These are phyloP conservation scores for Calocera cornea DNA, from an alignment of 768 basidiomycete species.

Conservation along the genomic window DNA sequence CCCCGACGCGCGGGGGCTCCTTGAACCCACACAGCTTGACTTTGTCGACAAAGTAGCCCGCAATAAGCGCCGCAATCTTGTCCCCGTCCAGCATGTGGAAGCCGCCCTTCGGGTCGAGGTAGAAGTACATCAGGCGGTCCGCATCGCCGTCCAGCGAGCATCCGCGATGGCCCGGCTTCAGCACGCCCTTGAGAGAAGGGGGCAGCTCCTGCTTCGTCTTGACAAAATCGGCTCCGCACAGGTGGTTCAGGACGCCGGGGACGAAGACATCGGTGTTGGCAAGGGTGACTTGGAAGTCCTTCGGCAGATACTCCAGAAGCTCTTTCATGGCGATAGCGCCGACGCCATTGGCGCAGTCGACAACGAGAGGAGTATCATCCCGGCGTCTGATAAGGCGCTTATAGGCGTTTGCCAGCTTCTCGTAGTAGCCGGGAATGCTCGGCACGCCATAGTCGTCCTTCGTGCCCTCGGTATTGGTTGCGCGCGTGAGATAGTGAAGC, in stretches of 20 bases:
- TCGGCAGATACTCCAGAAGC: constrained; percentile 46
- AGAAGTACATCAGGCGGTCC: constrained; percentile 92
- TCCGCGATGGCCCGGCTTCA: constrained; percentile 62
- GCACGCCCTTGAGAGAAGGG: constrained; percentile 47
- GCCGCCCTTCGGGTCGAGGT: constrained; percentile 56
- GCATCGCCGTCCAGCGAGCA: constrained; percentile 97
- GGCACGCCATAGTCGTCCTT: constrained; percentile 67
- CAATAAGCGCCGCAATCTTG: constrained; percentile 90
- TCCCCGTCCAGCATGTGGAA: constrained; percentile 96
- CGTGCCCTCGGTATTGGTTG: constrained; percentile 75
- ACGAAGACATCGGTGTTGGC: constrained; percentile 55
- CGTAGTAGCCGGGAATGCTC: constrained; percentile 68
- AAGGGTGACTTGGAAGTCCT: constrained; percentile 46
- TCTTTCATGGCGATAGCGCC: constrained; percentile 59
- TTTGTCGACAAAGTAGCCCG: constrained; percentile 82
- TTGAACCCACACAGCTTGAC: constrained; percentile 77
- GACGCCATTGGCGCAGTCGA: constrained; percentile 99
- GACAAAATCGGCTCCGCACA: constrained; percentile 92
- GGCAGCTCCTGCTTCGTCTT: constrained; percentile 86
- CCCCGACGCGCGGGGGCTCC: constrained; percentile 65
- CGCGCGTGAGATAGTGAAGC: constrained; percentile 84
- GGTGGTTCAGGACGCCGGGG: constrained; percentile 62
- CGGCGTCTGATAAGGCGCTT: constrained; percentile 55
- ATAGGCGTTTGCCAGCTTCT: constrained; percentile 70
- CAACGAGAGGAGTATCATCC: constrained; percentile 39